Base-by-base conservation (phyloP, 805 yeast species). In the Teunomyces cretensis region DNA sequence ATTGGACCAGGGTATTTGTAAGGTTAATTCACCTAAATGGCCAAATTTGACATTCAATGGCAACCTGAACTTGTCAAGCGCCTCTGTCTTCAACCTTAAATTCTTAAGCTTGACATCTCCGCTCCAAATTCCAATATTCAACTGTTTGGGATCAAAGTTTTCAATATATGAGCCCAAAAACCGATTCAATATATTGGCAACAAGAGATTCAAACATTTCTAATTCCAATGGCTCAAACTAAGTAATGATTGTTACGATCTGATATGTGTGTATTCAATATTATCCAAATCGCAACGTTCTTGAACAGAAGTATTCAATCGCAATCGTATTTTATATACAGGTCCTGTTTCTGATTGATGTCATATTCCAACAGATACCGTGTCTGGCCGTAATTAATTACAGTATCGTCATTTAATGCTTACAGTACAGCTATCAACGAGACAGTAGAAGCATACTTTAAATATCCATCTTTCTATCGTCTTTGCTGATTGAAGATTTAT, bases 1-100 rank as follows among this genome's bases (percentile, higher is more conserved):
- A 58, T 90, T 94, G 1, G 97, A 85, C 97, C 98, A 95, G 0
- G 99, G 99, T 31, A 94, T 92, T 60, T 88, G 96, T 44, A 94
- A 69, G 0, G 96, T 86, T 51, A 94, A 74, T 53, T 86, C 88
- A 1, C 98, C 99, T 46, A 94, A 64, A 59, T 88, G 89, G 33
- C 99, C 99, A 60, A 86, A 86, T 49, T 80, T 79, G 11, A 95
- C 92, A 61, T 91, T 88, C 30, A 94, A 67, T 2, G 99, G 99
- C 31, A 95, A 67, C 50, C 86, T 81, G 51, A 94, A 76, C 54
- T 86, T 79, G 64, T 95, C 99, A 39, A 94, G 72, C 2, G 97
- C 89, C 61, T 91, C 97, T 49, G 86, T 85, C 66, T 88, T 89
- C 47, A 94, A 72, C 46, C 84, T 78, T 49, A 95, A 76, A 61